A percentile compares a stretch with the other conserved stretches of the same genome.
Evolutionary conservation across 139 green algal genomes (phyloP).

Genomic region (Asterochloris sp.): DNA sequence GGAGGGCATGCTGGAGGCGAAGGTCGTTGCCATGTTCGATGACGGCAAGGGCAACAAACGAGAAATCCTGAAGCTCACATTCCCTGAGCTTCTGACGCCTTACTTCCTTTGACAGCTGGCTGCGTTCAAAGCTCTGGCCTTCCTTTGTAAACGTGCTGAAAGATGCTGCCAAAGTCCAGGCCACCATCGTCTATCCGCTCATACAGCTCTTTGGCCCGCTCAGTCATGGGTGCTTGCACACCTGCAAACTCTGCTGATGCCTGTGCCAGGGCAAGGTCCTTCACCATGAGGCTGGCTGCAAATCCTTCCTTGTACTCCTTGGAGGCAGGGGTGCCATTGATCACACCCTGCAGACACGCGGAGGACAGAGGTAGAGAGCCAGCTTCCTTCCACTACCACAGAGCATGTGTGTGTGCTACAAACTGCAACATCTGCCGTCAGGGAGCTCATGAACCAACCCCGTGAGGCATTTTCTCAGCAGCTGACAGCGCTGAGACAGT

Average conservation of each 20-base stretch:
- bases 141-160: conserved; percentile 30
- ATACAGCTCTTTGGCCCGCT: conserved; percentile 25
- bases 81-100: conserved; percentile 1
- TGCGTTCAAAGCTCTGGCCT: not conserved
- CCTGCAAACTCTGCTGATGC: conserved; percentile 35
- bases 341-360: conserved; percentile 28
- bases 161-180: conserved; percentile 43
- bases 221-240: conserved; percentile 30
- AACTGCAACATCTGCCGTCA: no score
- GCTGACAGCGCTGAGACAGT: no score
- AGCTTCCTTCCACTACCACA: not conserved
- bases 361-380: not conserved
- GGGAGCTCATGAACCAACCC: no score
- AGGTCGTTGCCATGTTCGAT: conserved; percentile 16
- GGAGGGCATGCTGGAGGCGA: conserved; percentile 19
- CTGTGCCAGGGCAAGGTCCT: conserved; percentile 52
- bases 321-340: conserved; percentile 40
- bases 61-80: conserved; percentile 50
- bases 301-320: conserved; percentile 62
- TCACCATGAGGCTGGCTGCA: conserved; percentile 51
- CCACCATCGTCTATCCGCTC: conserved; percentile 23
- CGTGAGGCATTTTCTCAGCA: no score
- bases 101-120: conserved; percentile 17
- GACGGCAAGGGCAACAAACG: conserved; percentile 51
- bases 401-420: no score